Conservation (phyloP, 163 green algal genomes). For the Scenedesmus sp. region DNA sequence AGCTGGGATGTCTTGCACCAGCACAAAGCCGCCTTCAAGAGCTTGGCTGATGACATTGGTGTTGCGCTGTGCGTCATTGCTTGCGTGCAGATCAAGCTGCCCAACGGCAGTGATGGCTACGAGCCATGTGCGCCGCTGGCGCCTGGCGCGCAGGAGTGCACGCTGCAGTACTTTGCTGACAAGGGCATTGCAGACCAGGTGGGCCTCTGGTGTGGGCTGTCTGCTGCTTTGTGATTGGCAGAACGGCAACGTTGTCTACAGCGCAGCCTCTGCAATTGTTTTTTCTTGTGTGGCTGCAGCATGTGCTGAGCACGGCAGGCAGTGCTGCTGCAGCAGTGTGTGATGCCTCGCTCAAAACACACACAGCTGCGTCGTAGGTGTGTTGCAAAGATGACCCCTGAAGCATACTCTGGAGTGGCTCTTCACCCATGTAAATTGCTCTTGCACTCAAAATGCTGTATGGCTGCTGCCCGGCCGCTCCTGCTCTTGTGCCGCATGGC, state of each 20-base stretch:
- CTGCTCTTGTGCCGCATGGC: slow-evolving; percentile 32
- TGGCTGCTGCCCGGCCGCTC: background rate
- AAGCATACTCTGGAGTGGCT: too few relatives aligned
- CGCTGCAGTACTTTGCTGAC: slow-evolving; percentile 76
- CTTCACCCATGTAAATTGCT: too few relatives aligned
- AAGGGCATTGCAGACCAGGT: slow-evolving; percentile 68
- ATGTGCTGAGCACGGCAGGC: too few relatives aligned
- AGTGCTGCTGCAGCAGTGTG: too few relatives aligned
- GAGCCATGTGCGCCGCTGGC: slow-evolving; percentile 71
- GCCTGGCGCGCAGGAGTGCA: slow-evolving; percentile 67
- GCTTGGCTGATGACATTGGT: background rate
- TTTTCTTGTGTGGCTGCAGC: too few relatives aligned
- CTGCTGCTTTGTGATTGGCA: background rate
- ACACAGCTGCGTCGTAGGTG: too few relatives aligned
- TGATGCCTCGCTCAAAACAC: too few relatives aligned
- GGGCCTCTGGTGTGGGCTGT: background rate
- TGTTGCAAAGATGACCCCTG: too few relatives aligned
- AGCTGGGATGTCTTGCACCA: too few relatives aligned
- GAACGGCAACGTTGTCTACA: too few relatives aligned
- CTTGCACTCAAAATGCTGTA: background rate
- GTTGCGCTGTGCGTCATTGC: background rate
- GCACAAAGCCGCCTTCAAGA: background rate
- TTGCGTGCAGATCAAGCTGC: slow-evolving; percentile 32
- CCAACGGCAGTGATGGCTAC: slow-evolving; percentile 50
- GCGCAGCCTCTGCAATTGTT: too few relatives aligned